These are phyloP conservation scores for Thermomyces lanuginosus DNA, from an alignment of 2,329 filamentous ascomycete genomes.

Conservation along the genomic window DNA sequence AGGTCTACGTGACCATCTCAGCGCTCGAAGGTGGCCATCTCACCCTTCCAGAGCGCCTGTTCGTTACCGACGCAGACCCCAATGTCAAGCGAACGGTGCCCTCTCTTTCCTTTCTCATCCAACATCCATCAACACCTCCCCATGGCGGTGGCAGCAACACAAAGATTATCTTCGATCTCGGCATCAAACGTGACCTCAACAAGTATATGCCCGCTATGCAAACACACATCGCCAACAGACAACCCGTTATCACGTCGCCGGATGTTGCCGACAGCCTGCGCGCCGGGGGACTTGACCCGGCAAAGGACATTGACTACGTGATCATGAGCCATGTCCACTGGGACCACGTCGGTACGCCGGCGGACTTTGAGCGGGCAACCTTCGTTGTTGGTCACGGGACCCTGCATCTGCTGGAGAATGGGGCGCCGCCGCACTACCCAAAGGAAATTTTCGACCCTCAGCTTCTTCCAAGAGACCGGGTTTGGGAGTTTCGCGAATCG, in stretches of 20 bases:
- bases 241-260: constrained; percentile 30
- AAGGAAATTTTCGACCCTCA: constrained; percentile 3
- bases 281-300: constrained; percentile 17
- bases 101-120: constrained; percentile 38
- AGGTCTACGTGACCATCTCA: constrained; percentile 19
- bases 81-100: constrained; percentile 34
- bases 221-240: constrained; percentile 30
- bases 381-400: constrained; percentile 35
- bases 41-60: constrained; percentile 32
- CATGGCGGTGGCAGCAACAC: constrained; percentile 5
- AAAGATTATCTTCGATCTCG: constrained; percentile 37
- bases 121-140: constrained; percentile 22
- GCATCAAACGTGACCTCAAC: constrained; percentile 30
- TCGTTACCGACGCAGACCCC: constrained; percentile 30
- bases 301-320: constrained; percentile 22
- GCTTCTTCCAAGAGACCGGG: constrained; percentile 2
- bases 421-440: constrained; percentile 19
- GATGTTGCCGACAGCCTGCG: constrained; percentile 28
- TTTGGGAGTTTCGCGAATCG: constrained; percentile 1
- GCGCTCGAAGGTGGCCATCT: constrained; percentile 24
- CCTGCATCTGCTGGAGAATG: constrained; percentile 23
- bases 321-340: constrained; percentile 41
- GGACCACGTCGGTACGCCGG: constrained; percentile 42
- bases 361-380: constrained; percentile 30
- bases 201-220: constrained; percentile 31